These are phyloP conservation scores for Rhododendron molle DNA, from an alignment of 148 eudicot species.

Conservation along the genomic window DNA sequence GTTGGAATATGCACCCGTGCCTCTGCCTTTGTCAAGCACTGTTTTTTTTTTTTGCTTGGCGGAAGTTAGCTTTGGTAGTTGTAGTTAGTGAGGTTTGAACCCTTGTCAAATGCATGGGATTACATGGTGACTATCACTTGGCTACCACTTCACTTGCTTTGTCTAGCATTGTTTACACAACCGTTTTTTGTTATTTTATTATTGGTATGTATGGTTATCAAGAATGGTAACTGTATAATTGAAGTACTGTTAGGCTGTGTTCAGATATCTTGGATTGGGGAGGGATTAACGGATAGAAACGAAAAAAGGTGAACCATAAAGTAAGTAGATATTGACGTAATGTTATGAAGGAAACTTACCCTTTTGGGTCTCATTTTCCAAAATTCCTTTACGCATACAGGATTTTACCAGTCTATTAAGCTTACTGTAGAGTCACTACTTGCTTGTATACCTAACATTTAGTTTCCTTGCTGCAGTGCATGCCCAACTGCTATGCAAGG, in stretches of 20 bases:
- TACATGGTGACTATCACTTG: background rate
- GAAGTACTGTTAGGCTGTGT: background rate
- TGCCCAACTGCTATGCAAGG: conserved; percentile 97
- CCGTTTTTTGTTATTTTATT: background rate
- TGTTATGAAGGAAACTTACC: background rate
- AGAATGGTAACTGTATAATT: background rate
- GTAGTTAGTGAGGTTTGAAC: background rate
- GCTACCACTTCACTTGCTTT: background rate
- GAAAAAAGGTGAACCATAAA: background rate
- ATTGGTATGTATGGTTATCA: background rate
- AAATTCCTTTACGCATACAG: background rate
- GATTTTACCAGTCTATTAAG: background rate
- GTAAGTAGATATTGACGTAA: background rate
- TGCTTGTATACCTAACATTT: background rate
- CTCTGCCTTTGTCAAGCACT: background rate
- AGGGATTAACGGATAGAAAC: background rate
- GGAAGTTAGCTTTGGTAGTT: background rate
- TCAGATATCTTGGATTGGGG: background rate
- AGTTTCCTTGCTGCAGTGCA: conserved; percentile 53
- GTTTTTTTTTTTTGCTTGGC: background rate
- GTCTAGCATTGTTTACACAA: background rate
- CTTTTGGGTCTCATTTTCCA: background rate
- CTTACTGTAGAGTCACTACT: background rate
- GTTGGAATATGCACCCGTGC: background rate
- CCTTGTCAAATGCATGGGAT: background rate